Percentiles rank a stretch among this genome's conserved stretches.
phyloP scores from a whole-genome alignment of 83 land plant species.

The Picea abies region DNA sequence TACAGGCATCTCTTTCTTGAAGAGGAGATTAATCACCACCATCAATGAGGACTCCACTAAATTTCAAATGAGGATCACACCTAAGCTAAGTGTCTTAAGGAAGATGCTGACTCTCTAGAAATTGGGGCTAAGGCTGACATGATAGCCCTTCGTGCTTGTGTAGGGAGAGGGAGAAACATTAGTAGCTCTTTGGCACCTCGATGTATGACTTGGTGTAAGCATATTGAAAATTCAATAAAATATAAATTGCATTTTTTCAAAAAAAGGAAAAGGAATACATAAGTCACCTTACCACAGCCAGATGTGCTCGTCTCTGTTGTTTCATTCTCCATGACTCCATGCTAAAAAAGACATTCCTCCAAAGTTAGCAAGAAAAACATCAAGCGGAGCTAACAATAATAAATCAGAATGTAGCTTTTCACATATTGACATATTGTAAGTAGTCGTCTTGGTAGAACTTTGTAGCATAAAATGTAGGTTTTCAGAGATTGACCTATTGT shows the following conservation, averaged over 20 bases:
- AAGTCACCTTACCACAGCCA: slow-evolving; percentile 71
- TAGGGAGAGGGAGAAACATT: not conserved
- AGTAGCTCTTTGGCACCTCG: not conserved
- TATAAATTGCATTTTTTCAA: not conserved
- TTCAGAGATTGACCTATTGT: no score
- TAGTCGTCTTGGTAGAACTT: no score
- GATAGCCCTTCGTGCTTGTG: not conserved
- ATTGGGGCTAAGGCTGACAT: not conserved
- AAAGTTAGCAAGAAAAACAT: slow-evolving; percentile 4
- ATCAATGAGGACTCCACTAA: no score
- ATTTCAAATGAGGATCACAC: no score
- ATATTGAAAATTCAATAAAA: not conserved
- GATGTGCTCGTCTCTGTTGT: slow-evolving; percentile 94
- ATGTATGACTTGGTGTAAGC: not conserved
- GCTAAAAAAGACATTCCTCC: slow-evolving; percentile 26
- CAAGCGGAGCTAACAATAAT: not conserved
- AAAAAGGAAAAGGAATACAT: not conserved
- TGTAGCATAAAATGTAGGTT: no score
- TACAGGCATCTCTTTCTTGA: no score
- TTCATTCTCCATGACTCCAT: slow-evolving; percentile 87
- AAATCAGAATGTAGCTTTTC: no score
- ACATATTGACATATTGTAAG: no score
- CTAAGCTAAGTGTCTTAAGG: no score
- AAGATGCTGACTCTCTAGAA: no score
- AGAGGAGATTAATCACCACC: no score